Percentiles rank a stretch among this genome's conserved stretches.
Conservation (phyloP, 2,329 filamentous ascomycete genomes). For the Fusarium udum region DNA sequence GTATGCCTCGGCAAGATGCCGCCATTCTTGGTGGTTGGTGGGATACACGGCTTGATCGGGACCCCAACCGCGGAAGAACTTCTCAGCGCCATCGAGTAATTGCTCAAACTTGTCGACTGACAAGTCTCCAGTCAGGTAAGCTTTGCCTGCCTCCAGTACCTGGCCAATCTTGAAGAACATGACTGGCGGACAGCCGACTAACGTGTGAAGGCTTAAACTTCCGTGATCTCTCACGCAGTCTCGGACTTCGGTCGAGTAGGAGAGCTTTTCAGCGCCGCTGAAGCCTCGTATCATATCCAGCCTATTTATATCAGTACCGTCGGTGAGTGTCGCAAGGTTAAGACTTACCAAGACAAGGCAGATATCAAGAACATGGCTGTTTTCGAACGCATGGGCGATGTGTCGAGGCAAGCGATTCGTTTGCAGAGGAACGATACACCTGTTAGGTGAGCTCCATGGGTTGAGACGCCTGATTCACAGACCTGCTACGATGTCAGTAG, state of each 20-base stretch:
- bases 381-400: constrained; percentile 22
- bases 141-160: constrained; percentile 39
- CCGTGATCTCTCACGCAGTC: constrained; percentile 37
- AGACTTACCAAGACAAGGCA: constrained; percentile 37
- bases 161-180: constrained; percentile 41
- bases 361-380: constrained; percentile 39
- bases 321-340: background rate
- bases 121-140: constrained; percentile 5
- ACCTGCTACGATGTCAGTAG: constrained; percentile 27
- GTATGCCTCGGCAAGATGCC: constrained; percentile 42
- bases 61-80: constrained; percentile 41
- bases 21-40: constrained; percentile 42
- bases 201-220: constrained; percentile 37
- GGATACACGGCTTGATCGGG: constrained; percentile 39
- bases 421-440: constrained; percentile 44
- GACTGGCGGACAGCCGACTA: constrained; percentile 42
- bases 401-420: constrained; percentile 26
- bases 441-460: constrained; percentile 42
- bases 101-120: constrained; percentile 13
- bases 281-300: constrained; percentile 44
- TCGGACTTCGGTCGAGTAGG: constrained; percentile 40
- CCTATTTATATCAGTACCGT: constrained; percentile 16
- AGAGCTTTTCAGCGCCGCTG: constrained; percentile 45
- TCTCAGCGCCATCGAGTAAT: constrained; percentile 31
- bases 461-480: constrained; percentile 41